phyloP scores from a whole-genome alignment of 2,329 filamentous ascomycete species.

The Dactylonectria macrodidyma region DNA sequence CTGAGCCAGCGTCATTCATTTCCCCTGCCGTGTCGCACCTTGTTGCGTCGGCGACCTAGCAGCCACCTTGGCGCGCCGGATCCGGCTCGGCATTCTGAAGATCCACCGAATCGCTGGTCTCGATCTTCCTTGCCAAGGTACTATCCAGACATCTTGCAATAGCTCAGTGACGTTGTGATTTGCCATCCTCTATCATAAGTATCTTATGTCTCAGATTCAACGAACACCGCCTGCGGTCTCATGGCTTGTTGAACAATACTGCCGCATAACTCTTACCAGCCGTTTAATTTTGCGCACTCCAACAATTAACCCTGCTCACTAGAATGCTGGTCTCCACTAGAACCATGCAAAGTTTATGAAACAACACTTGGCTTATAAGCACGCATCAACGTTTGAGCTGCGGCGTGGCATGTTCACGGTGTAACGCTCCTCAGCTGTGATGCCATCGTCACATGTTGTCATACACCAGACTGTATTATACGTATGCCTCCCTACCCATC shows the following conservation, averaged over 20 bases:
- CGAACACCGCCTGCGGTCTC: neutral
- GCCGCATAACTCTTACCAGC: neutral
- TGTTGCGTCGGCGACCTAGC: neutral
- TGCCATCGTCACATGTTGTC: conserved; percentile 23
- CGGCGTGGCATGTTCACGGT: neutral
- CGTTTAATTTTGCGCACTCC: neutral
- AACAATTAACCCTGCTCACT: neutral
- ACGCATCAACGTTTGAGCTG: neutral
- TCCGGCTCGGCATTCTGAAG: neutral
- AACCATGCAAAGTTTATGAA: neutral
- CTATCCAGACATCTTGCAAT: neutral
- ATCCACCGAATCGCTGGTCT: neutral
- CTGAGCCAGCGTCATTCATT: neutral
- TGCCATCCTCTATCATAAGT: neutral
- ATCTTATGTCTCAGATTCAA: neutral
- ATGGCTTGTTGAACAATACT: neutral
- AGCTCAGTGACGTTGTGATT: conserved; percentile 12
- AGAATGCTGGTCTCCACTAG: neutral
- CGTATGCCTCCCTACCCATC: conserved; percentile 6
- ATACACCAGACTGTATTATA: conserved; percentile 5
- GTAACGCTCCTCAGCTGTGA: conserved; percentile 20
- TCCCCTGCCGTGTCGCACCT: neutral
- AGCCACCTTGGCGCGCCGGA: neutral
- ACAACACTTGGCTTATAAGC: neutral
- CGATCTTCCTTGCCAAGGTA: neutral